Conservation (phyloP, 2,329 filamentous ascomycete species). For the Periconia digitata region DNA sequence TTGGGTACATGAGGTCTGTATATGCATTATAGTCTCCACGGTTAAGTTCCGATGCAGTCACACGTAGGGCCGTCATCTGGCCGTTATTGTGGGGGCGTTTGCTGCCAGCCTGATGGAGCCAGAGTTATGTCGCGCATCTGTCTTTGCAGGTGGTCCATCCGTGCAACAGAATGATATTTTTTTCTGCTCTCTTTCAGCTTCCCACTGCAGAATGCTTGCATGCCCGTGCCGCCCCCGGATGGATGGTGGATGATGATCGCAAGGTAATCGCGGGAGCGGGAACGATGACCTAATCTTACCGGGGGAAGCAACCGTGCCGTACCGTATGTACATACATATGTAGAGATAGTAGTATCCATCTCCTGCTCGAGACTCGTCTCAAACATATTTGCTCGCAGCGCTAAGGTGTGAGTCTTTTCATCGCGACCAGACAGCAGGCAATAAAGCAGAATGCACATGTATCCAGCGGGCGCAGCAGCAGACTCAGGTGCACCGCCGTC, state of each 20-base stretch:
- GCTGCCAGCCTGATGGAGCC: background rate
- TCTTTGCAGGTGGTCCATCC: too few relatives aligned
- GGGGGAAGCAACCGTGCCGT: background rate
- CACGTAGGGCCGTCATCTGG: conserved; percentile 20
- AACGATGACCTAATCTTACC: conserved; percentile 29
- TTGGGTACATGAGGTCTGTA: too few relatives aligned
- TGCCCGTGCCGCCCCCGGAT: conserved; percentile 1
- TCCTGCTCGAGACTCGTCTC: too few relatives aligned
- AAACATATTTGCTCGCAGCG: background rate
- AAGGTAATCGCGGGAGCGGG: background rate
- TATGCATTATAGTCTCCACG: background rate
- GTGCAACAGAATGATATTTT: too few relatives aligned
- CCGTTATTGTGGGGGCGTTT: conserved; percentile 1
- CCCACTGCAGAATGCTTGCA: background rate
- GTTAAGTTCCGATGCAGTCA: conserved; percentile 7
- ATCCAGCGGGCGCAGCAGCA: background rate
- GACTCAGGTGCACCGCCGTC: background rate
- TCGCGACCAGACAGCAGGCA: background rate
- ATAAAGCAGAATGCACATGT: conserved; percentile 5
- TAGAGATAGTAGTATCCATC: too few relatives aligned
- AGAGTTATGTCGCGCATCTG: too few relatives aligned
- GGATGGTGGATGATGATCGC: too few relatives aligned
- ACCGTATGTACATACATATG: too few relatives aligned
- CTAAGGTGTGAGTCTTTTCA: too few relatives aligned
- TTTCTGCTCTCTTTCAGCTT: background rate